These are phyloP conservation scores for Entoloma clypeatum DNA, from an alignment of 1,284 basidiomycete species.

Conservation along the genomic window DNA sequence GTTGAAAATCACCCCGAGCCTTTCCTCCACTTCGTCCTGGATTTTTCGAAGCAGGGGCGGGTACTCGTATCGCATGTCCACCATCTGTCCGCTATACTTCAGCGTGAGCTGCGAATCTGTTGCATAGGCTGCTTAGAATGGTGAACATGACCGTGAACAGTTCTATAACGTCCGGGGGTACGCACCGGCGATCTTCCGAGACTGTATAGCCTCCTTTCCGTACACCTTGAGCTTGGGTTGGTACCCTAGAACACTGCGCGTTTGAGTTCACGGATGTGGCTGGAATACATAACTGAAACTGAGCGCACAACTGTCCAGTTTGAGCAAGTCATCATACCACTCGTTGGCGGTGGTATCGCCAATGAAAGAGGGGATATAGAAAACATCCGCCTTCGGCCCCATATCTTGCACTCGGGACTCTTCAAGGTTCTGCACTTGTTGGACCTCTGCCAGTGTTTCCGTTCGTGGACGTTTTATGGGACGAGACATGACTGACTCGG, in stretches of 20 bases:
- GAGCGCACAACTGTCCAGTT: conserved; percentile 22
- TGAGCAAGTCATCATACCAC: conserved; percentile 22
- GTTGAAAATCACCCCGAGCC: conserved; percentile 26
- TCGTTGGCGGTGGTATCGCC: conserved; percentile 13
- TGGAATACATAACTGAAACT: not conserved
- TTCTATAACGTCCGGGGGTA: not conserved
- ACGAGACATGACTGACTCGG: conserved; percentile 2
- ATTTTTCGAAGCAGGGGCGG: conserved; percentile 24
- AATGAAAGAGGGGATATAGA: conserved; percentile 24
- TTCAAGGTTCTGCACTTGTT: conserved; percentile 11
- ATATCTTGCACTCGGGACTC: conserved; percentile 21
- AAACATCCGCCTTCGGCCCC: conserved; percentile 24
- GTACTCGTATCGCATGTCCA: conserved; percentile 26
- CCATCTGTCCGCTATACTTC: conserved; percentile 27
- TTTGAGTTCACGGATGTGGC: not conserved
- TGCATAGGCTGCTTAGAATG: conserved; percentile 21
- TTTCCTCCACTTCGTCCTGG: conserved; percentile 25
- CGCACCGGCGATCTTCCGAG: conserved; percentile 27
- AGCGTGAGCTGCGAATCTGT: conserved; percentile 23
- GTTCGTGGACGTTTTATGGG: conserved; percentile 12
- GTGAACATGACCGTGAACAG: not conserved
- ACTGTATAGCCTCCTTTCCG: conserved; percentile 23
- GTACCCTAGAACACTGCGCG: conserved; percentile 26
- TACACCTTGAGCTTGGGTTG: conserved; percentile 25
- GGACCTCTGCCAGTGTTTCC: conserved; percentile 11